Evolutionary conservation across 108 stramenopile species (phyloP).

Genomic region (Asterionellopsis glacialis): DNA sequence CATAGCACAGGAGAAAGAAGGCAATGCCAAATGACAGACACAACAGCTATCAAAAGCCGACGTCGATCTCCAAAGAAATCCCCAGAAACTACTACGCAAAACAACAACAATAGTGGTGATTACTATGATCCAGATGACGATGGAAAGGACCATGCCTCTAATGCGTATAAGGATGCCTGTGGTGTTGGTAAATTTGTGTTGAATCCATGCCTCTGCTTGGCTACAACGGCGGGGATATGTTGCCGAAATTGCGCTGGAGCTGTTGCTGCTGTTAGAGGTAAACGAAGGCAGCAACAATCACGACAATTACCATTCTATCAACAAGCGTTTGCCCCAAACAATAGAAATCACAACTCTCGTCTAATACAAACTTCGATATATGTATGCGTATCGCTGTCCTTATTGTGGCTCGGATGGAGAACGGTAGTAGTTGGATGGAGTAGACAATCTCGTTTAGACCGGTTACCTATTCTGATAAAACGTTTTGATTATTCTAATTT

Average conservation of each 20-base stretch:
- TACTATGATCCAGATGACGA: conserved; percentile 16
- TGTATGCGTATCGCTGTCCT: neutral
- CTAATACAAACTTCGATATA: neutral
- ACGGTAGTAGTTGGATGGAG: neutral
- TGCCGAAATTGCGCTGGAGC: neutral
- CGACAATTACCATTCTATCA: neutral
- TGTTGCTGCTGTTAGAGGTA: neutral
- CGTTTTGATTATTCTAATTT: neutral
- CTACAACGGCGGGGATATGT: neutral
- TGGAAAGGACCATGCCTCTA: conserved; percentile 11
- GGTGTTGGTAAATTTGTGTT: conserved; percentile 28
- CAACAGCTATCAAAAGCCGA: no score
- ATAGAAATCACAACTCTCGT: neutral
- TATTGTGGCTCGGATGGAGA: no score
- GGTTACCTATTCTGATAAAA: neutral
- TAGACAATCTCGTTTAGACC: neutral
- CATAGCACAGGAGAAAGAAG: no score
- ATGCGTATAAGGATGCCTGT: conserved; percentile 20
- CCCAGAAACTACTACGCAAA: no score
- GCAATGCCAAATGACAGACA: no score
- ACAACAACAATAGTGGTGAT: neutral
- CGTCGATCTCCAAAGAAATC: no score
- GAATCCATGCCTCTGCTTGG: conserved; percentile 30
- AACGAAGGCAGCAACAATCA: neutral
- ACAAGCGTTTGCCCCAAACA: no score